These are phyloP conservation scores for Ceratocystis papillata DNA, from an alignment of 2,329 filamentous ascomycete species.

Conservation along the genomic window DNA sequence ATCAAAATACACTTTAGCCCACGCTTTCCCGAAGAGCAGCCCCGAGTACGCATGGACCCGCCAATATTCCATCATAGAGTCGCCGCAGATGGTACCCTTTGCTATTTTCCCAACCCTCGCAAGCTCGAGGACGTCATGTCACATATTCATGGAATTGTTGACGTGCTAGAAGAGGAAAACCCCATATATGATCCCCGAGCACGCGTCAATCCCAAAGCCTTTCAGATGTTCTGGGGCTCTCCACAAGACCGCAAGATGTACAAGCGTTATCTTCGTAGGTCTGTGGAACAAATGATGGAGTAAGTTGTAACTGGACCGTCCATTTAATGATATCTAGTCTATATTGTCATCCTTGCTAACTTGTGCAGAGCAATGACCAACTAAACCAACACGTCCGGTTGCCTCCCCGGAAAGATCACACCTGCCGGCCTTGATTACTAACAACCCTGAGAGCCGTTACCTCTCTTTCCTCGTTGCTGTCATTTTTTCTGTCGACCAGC, in stretches of 20 bases:
- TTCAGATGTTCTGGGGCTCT: constrained; percentile 75
- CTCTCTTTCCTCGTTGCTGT: neutral
- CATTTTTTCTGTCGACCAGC: neutral
- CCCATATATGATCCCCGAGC: constrained; percentile 85
- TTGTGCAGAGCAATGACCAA: constrained; percentile 31
- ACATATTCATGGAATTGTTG: constrained; percentile 75
- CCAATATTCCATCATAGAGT: constrained; percentile 82
- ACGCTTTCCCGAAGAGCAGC: constrained; percentile 78
- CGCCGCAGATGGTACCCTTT: constrained; percentile 66
- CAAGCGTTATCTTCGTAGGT: constrained; percentile 66
- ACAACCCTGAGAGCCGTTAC: no score
- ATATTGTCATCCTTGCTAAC: constrained; percentile 11
- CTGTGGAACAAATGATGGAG: constrained; percentile 60
- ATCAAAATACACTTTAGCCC: constrained; percentile 72
- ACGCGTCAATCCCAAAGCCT: constrained; percentile 74
- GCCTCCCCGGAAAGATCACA: neutral
- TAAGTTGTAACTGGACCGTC: constrained; percentile 31
- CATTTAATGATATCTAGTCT: neutral
- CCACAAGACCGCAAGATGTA: constrained; percentile 70
- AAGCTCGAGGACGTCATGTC: constrained; percentile 65
- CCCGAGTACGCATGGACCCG: constrained; percentile 69
- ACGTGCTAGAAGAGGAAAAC: constrained; percentile 72
- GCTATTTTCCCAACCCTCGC: constrained; percentile 56
- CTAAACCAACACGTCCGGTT: constrained; percentile 20
- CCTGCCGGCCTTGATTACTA: neutral